A percentile compares a stretch with the other conserved stretches of the same genome.
Evolutionary conservation across 2,329 filamentous ascomycete genomes (phyloP).

Genomic region (Phyllosticta capitalensis): DNA sequence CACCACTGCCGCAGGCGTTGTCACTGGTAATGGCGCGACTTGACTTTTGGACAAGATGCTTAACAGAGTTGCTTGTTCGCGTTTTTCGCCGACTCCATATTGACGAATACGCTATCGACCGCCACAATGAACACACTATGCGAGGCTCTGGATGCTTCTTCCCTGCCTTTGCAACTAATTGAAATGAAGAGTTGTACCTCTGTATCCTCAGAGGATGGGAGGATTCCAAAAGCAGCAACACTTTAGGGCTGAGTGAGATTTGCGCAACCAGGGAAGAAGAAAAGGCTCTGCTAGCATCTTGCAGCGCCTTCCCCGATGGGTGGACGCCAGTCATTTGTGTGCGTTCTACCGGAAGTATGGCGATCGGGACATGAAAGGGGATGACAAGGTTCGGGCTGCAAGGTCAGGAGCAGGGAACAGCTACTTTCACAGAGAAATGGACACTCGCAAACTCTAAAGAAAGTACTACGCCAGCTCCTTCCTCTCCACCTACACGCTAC

Average conservation of each 20-base stretch:
- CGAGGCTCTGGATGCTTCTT: background rate
- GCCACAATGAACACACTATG: background rate
- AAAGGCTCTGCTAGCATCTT: background rate
- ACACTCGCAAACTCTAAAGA: background rate
- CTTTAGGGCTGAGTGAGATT: background rate
- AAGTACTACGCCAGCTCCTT: background rate
- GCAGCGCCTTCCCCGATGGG: background rate
- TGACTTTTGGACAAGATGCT: background rate
- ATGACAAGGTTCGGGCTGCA: background rate
- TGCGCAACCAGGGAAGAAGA: background rate
- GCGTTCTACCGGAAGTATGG: background rate
- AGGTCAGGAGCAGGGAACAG: background rate
- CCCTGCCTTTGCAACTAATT: background rate
- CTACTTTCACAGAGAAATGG: background rate
- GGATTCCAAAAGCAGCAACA: background rate
- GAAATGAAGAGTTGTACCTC: background rate
- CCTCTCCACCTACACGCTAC: background rate
- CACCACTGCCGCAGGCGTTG: background rate
- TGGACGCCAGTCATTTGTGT: background rate
- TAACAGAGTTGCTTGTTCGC: background rate
- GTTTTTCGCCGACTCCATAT: background rate
- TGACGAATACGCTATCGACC: background rate
- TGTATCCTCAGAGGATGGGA: background rate
- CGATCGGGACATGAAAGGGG: background rate
- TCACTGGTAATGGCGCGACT: background rate